Conservation (phyloP, 768 basidiomycete genomes). For the Paxillus rubicundulus region DNA sequence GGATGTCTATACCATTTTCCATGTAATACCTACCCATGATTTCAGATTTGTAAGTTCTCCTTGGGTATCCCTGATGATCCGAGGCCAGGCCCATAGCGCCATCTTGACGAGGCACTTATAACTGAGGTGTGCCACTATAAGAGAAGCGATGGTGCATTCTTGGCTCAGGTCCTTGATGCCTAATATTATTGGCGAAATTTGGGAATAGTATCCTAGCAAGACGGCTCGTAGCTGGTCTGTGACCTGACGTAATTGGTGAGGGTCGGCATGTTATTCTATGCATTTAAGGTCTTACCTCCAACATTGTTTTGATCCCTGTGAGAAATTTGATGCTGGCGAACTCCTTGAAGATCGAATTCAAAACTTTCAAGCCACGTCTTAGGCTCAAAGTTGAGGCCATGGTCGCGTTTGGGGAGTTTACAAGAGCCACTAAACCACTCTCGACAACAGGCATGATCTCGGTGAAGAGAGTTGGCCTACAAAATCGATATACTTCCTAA, state of each 20-base stretch:
- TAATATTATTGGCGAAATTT: slow-evolving; percentile 38
- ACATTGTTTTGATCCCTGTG: slow-evolving; percentile 64
- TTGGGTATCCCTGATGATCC: slow-evolving; percentile 40
- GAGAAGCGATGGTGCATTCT: slow-evolving; percentile 41
- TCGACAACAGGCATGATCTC: slow-evolving; percentile 57
- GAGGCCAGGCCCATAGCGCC: slow-evolving; percentile 69
- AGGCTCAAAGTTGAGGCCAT: slow-evolving; percentile 47
- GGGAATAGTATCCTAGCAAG: slow-evolving; percentile 63
- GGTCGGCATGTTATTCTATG: background rate
- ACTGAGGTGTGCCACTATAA: slow-evolving; percentile 61
- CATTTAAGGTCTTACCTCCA: slow-evolving; percentile 42
- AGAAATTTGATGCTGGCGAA: slow-evolving; percentile 69
- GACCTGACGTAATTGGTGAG: slow-evolving; percentile 13
- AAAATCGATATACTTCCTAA: background rate
- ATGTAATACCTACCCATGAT: slow-evolving; percentile 48
- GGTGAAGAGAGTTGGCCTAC: slow-evolving; percentile 25
- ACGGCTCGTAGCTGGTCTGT: slow-evolving; percentile 42
- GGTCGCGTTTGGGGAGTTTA: slow-evolving; percentile 41
- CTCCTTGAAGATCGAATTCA: slow-evolving; percentile 70
- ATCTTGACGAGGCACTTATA: slow-evolving; percentile 77
- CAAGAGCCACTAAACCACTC: slow-evolving; percentile 48
- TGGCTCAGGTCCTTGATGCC: slow-evolving; percentile 33
- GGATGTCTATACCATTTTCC: background rate
- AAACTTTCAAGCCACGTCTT: slow-evolving; percentile 58
- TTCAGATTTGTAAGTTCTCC: slow-evolving; percentile 45